These are phyloP conservation scores for Cryphonectria carpinicola DNA, from an alignment of 2,329 filamentous ascomycete species.

Conservation along the genomic window DNA sequence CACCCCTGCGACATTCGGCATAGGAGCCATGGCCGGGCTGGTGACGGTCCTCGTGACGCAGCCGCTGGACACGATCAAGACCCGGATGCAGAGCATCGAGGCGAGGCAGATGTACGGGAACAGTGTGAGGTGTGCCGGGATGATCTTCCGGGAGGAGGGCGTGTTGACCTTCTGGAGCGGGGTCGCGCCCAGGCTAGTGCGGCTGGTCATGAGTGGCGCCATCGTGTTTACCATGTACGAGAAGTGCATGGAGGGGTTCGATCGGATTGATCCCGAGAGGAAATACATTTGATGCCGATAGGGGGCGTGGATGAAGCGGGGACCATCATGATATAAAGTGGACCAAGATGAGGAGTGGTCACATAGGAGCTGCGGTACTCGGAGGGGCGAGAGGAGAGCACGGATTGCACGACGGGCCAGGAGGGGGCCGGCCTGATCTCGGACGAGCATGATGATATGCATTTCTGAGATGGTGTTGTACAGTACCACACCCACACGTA, in stretches of 20 bases:
- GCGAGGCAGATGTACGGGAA: slow-evolving; percentile 82
- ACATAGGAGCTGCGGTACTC: neutral
- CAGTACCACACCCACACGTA: neutral
- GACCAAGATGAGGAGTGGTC: neutral
- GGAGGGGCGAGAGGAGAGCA: neutral
- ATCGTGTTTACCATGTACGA: slow-evolving; percentile 99
- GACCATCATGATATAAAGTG: neutral
- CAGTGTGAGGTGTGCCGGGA: slow-evolving; percentile 78
- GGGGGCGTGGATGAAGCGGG: neutral
- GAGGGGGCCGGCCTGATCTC: neutral
- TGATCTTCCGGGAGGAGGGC: slow-evolving; percentile 89
- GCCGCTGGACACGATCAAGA: slow-evolving; percentile 92
- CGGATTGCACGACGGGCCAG: neutral
- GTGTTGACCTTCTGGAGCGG: slow-evolving; percentile 92
- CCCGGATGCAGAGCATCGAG: slow-evolving; percentile 95
- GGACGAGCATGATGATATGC: neutral
- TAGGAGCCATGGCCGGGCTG: slow-evolving; percentile 84
- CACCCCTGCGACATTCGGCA: slow-evolving; percentile 82
- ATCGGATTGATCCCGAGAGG: slow-evolving; percentile 77
- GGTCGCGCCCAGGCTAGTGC: slow-evolving; percentile 80
- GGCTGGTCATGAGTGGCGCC: slow-evolving; percentile 87
- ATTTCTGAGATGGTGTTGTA: neutral
- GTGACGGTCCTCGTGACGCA: slow-evolving; percentile 84
- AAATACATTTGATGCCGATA: slow-evolving; percentile 68
- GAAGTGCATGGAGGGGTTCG: slow-evolving; percentile 90